Conservation (phyloP, 2,329 filamentous ascomycete genomes). For the Pseudogymnoascus sp. region DNA sequence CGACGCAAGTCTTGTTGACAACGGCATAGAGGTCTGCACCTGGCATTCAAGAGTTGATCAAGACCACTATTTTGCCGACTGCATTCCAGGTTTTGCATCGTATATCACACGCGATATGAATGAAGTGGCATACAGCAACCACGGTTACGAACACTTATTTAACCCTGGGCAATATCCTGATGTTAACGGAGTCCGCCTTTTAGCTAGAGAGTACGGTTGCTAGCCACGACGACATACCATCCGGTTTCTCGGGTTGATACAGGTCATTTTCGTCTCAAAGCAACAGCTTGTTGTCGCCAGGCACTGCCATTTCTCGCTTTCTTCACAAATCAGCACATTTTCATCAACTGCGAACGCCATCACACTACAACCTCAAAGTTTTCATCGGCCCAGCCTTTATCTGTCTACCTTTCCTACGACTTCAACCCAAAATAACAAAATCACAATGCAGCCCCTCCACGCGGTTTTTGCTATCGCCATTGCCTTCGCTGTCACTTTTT, state of each 20-base stretch:
- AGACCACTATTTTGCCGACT: neutral
- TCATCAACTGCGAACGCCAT: neutral
- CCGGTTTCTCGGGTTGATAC: neutral
- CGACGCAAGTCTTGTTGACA: neutral
- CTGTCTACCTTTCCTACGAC: neutral
- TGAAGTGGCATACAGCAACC: neutral
- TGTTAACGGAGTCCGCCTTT: neutral
- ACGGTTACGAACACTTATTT: neutral
- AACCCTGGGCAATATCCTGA: neutral
- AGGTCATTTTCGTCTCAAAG: neutral
- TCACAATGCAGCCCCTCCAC: neutral
- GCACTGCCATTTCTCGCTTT: neutral
- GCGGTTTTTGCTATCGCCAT: neutral
- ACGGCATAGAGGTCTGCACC: neutral
- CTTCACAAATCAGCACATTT: neutral
- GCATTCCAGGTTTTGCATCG: neutral
- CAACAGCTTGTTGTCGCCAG: neutral
- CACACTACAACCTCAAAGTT: neutral
- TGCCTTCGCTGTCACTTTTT: neutral
- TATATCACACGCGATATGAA: neutral
- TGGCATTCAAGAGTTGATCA: neutral
- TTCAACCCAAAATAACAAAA: neutral
- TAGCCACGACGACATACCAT: neutral
- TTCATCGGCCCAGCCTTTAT: neutral
- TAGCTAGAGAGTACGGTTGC: neutral